phyloP scores from a whole-genome alignment of 1,284 basidiomycete species.

The Exobasidium rhododendri region DNA sequence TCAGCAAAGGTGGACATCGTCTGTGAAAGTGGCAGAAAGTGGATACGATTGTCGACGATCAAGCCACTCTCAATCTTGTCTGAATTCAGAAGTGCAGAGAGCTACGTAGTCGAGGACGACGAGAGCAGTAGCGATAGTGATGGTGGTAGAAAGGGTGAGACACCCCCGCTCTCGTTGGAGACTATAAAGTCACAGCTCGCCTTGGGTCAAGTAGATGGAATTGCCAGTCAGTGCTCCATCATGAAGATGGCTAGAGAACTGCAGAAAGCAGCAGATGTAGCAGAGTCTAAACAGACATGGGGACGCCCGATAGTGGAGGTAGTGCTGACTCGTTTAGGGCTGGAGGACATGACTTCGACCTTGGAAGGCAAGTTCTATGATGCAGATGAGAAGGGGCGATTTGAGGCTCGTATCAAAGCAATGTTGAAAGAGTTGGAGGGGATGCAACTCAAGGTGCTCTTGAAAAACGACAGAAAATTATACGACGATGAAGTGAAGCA shows the following conservation, averaged over 20 bases:
- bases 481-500: slow-evolving; percentile 16
- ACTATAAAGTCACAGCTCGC: slow-evolving; percentile 1
- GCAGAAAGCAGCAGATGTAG: slow-evolving; percentile 23
- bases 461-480: slow-evolving; percentile 13
- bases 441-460: slow-evolving; percentile 22
- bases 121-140: slow-evolving; percentile 16
- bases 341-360: slow-evolving; percentile 9
- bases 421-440: slow-evolving; percentile 20
- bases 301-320: slow-evolving; percentile 25
- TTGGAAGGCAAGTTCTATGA: slow-evolving; percentile 23
- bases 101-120: slow-evolving; percentile 26
- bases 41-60: slow-evolving; percentile 33
- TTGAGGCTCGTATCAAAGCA: slow-evolving; percentile 25
- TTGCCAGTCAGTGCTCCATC: slow-evolving; percentile 29
- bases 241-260: slow-evolving; percentile 27
- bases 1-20: slow-evolving; percentile 38
- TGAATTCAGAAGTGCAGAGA: slow-evolving; percentile 42
- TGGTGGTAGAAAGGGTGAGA: slow-evolving; percentile 9
- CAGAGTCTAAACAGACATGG: slow-evolving; percentile 13
- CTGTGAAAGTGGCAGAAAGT: slow-evolving; percentile 26
- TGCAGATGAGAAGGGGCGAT: slow-evolving; percentile 25
- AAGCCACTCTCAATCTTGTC: slow-evolving; percentile 27
- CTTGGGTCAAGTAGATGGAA: slow-evolving; percentile 24
- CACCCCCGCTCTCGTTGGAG: neutral
- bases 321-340: slow-evolving; percentile 29